Base-by-base conservation (phyloP, 768 basidiomycete species). In the Suillus clintonianus region DNA sequence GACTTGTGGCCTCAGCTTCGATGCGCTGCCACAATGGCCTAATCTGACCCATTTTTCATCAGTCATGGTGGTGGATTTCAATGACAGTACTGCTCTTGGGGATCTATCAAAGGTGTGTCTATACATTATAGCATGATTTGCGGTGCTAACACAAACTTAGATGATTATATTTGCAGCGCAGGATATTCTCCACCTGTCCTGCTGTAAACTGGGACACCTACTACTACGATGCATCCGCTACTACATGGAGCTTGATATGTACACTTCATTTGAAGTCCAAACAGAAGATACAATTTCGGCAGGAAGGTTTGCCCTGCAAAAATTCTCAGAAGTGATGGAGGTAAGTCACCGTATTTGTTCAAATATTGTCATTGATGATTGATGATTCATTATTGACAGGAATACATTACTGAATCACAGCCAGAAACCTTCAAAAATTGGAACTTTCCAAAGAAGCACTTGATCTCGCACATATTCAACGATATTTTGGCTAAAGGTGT, bases 381-480 rank as follows among this genome's bases (percentile, higher is more conserved):
- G 45, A 37, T n/a, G 14, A 4, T 39, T 42, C 34, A 39, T 54
- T 34, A n/a, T n/a, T n/a, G n/a, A n/a, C n/a, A 64, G 50, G 43
- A 51, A 24, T 61, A 64, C 15, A 32, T n/a, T 10, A 17, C 57
- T 24, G 30, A 60, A 50, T 41, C 51, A 15, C 17, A 54, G 24
- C 42, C 50, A 2, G 37, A 37, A n/a, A 60, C 48, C 11, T 3
- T 37, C 43, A 67, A 65, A 74, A 75, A 64, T 22, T 77, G 74
- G 72, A 67, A 76, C 32, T 78, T 78, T 48, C 76, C 74, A 0
- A 80, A 80, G 64, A 59, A 65, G 0, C 78, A 80, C 34, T 61
- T 63, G 1, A 71, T 76, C 22, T 27, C 57, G 3, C 78, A 81
- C 61, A 36, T 74, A 4, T 75, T 78, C 34, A 59, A 68, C 10